Conservation (phyloP, 768 basidiomycete genomes). For the Lentinula edodes region DNA sequence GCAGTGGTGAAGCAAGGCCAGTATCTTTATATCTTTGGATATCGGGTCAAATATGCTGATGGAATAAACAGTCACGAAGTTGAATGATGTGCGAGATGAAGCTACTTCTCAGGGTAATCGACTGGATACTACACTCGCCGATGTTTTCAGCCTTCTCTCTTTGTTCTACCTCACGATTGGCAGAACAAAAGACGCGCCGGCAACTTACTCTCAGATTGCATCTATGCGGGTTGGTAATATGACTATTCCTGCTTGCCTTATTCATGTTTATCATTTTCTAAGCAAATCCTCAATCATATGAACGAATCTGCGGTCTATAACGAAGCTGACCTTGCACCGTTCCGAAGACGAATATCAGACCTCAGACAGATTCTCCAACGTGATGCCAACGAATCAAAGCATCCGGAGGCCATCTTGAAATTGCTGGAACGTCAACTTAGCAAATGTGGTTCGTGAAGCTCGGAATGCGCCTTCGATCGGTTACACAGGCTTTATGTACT, state of each 20-base stretch:
- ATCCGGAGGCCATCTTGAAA: slow-evolving; percentile 82
- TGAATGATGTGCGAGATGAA: slow-evolving; percentile 88
- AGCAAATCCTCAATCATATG: slow-evolving; percentile 96
- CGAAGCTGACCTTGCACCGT: slow-evolving; percentile 84
- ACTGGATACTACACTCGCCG: slow-evolving; percentile 90
- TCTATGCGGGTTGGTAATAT: slow-evolving; percentile 82
- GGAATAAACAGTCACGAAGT: slow-evolving; percentile 61
- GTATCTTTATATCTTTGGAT: slow-evolving; percentile 12
- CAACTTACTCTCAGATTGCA: slow-evolving; percentile 93
- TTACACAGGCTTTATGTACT: neutral
- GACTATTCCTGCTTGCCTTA: neutral
- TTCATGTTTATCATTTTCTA: slow-evolving; percentile 14
- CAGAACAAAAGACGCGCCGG: slow-evolving; percentile 90
- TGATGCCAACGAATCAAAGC: slow-evolving; percentile 76
- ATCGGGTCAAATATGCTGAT: neutral
- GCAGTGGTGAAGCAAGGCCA: slow-evolving; percentile 89
- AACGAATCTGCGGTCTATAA: slow-evolving; percentile 95
- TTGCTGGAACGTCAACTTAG: slow-evolving; percentile 87
- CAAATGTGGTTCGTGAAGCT: slow-evolving; percentile 72
- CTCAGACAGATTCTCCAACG: slow-evolving; percentile 82
- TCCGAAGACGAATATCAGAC: slow-evolving; percentile 74
- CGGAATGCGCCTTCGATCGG: neutral
- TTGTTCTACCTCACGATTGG: slow-evolving; percentile 98
- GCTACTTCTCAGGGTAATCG: slow-evolving; percentile 75
- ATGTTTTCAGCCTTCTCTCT: slow-evolving; percentile 92